phyloP scores from a whole-genome alignment of 2,329 filamentous ascomycete genomes.

The Cryphonectria carpinicola region DNA sequence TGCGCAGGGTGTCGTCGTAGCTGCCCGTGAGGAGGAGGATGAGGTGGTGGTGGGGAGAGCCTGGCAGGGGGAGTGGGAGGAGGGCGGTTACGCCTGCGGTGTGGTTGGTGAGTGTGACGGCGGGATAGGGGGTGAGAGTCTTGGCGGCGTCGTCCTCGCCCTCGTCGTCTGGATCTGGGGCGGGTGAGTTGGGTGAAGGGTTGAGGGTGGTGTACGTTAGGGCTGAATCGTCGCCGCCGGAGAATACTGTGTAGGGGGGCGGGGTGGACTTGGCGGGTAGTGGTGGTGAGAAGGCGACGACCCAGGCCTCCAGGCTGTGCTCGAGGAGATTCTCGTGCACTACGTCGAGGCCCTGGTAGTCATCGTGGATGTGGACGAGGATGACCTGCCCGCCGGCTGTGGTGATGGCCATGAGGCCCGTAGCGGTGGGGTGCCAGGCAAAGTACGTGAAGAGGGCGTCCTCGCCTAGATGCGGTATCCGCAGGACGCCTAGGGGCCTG shows the following conservation, averaged over 20 bases:
- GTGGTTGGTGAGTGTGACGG: slow-evolving; percentile 50
- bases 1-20: slow-evolving; percentile 83
- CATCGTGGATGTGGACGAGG: slow-evolving; percentile 52
- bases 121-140: slow-evolving; percentile 30
- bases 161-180: background rate
- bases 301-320: slow-evolving; percentile 74
- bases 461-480: slow-evolving; percentile 54
- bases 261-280: slow-evolving; percentile 11
- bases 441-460: slow-evolving; percentile 72
- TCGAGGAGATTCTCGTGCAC: slow-evolving; percentile 46
- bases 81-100: slow-evolving; percentile 88
- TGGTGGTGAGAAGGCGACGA: slow-evolving; percentile 60
- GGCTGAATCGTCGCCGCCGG: slow-evolving; percentile 77
- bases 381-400: slow-evolving; percentile 70
- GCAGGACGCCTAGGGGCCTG: slow-evolving; percentile 48
- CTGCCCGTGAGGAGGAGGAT: slow-evolving; percentile 78
- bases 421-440: slow-evolving; percentile 67
- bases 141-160: background rate
- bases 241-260: slow-evolving; percentile 52
- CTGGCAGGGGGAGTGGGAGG: slow-evolving; percentile 66
- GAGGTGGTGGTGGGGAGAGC: slow-evolving; percentile 47
- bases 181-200: background rate
- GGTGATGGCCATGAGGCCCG: slow-evolving; percentile 67
- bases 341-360: slow-evolving; percentile 43
- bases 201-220: slow-evolving; percentile 50